These are phyloP conservation scores for Phytophthora foliorum DNA, from an alignment of 352 stramenopile genomes.

Conservation along the genomic window DNA sequence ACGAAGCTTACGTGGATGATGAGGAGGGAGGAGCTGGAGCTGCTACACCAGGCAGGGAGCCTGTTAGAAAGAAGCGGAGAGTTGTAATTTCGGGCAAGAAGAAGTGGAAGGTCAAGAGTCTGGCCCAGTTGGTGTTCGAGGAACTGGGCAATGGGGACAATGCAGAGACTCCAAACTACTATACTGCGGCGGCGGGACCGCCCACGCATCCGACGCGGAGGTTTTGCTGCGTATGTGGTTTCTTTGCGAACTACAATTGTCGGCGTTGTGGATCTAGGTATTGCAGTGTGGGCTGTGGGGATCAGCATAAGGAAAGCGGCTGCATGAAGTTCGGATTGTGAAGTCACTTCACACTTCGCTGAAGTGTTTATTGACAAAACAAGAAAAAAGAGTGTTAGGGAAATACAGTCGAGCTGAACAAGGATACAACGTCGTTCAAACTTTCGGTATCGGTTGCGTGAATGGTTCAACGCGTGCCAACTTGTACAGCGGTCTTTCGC, in stretches of 20 bases:
- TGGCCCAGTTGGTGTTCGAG: constrained; percentile 90
- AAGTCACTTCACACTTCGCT: neutral
- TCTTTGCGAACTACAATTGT: constrained; percentile 85
- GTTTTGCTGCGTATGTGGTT: constrained; percentile 91
- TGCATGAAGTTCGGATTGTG: constrained; percentile 91
- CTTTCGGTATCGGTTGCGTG: too few species aligned
- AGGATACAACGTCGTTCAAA: too few species aligned
- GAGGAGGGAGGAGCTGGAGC: constrained; percentile 34
- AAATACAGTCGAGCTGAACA: too few species aligned
- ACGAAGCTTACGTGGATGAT: constrained; percentile 80
- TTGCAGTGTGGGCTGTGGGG: constrained; percentile 84
- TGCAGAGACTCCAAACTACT: constrained; percentile 63
- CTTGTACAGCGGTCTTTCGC: too few species aligned
- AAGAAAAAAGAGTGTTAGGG: too few species aligned
- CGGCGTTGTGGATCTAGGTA: constrained; percentile 63
- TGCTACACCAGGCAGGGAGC: constrained; percentile 22
- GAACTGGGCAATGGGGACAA: constrained; percentile 54
- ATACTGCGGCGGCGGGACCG: constrained; percentile 71
- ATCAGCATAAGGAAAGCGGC: constrained; percentile 91
- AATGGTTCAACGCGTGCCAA: too few species aligned
- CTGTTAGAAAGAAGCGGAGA: constrained; percentile 53
- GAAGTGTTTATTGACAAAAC: too few species aligned
- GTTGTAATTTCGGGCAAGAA: constrained; percentile 29
- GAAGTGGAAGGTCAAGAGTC: constrained; percentile 89
- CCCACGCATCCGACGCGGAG: constrained; percentile 69